Percentiles rank a stretch among this genome's conserved stretches.
Conservation (phyloP, 2,329 filamentous ascomycete genomes). For the Ophiostoma australiae region DNA sequence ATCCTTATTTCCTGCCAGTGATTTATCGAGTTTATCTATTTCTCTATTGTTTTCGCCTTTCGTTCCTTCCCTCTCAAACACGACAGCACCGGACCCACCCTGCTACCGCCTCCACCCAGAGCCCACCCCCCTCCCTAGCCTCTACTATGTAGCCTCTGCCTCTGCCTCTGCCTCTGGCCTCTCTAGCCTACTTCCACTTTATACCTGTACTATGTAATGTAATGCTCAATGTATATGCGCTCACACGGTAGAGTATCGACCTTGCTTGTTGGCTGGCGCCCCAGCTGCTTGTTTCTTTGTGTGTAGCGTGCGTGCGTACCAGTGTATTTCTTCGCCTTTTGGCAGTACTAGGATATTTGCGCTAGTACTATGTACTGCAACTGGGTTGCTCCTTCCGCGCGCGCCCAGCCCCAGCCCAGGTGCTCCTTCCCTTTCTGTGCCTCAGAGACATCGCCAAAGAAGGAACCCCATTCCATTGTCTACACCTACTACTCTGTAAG, state of each 20-base stretch:
- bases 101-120: conserved; percentile 20
- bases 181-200: not conserved
- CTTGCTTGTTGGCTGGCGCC: not conserved
- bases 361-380: conserved; percentile 12
- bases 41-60: not conserved
- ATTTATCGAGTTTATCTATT: conserved; percentile 4
- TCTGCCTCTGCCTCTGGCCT: not conserved
- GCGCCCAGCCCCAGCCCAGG: conserved; percentile 15
- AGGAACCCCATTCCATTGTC: conserved; percentile 11
- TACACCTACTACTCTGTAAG: not conserved
- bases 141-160: conserved; percentile 4
- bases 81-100: conserved; percentile 24
- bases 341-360: not conserved
- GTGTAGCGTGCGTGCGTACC: conserved; percentile 5
- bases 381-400: conserved; percentile 20
- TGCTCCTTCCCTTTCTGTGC: conserved; percentile 11
- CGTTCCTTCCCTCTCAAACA: conserved; percentile 24
- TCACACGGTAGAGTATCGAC: not conserved
- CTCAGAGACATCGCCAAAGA: conserved; percentile 24
- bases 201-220: not conserved
- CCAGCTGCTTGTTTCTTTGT: conserved; percentile 5
- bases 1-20: not conserved
- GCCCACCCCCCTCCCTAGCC: conserved; percentile 17
- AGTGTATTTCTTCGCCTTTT: not conserved
- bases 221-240: not conserved